Conservation (phyloP, 2,329 filamentous ascomycete species). For the Colletotrichum lini region DNA sequence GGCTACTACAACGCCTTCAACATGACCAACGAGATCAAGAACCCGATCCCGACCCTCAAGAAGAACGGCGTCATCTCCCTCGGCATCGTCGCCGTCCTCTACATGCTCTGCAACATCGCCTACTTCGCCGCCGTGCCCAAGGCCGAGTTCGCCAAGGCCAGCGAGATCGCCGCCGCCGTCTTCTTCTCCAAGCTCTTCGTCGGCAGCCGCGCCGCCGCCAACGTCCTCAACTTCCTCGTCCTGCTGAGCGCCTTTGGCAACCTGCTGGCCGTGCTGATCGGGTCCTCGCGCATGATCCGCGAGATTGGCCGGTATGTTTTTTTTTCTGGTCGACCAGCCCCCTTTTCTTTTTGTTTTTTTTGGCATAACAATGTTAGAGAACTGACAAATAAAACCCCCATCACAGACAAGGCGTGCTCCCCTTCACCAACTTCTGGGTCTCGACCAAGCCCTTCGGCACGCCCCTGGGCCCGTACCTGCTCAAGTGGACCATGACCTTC, state of each 20-base stretch:
- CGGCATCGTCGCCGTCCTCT: conserved; percentile 66
- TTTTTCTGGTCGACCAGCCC: neutral
- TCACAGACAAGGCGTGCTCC: conserved; percentile 69
- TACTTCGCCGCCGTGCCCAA: conserved; percentile 71
- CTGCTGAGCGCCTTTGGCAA: conserved; percentile 72
- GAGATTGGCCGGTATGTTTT: conserved; percentile 66
- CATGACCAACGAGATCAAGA: conserved; percentile 73
- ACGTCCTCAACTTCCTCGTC: conserved; percentile 70
- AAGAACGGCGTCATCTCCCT: conserved; percentile 65
- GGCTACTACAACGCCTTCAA: conserved; percentile 74
- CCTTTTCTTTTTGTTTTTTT: too few species aligned
- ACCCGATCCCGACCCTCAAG: conserved; percentile 69
- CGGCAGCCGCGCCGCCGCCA: conserved; percentile 57
- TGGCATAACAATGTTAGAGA: too few species aligned
- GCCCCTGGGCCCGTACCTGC: conserved; percentile 69
- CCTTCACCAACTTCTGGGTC: conserved; percentile 73
- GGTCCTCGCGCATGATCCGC: conserved; percentile 69
- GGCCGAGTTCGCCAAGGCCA: conserved; percentile 65
- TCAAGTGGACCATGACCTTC: conserved; percentile 71
- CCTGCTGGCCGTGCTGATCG: conserved; percentile 68
- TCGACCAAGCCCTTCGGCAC: conserved; percentile 75
- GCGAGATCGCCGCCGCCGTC: conserved; percentile 68
- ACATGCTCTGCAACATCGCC: conserved; percentile 72
- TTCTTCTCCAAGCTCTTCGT: conserved; percentile 74
- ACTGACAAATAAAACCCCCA: neutral